Conservation (phyloP, 169 alveolate species). For the Eimeria acervulina region DNA sequence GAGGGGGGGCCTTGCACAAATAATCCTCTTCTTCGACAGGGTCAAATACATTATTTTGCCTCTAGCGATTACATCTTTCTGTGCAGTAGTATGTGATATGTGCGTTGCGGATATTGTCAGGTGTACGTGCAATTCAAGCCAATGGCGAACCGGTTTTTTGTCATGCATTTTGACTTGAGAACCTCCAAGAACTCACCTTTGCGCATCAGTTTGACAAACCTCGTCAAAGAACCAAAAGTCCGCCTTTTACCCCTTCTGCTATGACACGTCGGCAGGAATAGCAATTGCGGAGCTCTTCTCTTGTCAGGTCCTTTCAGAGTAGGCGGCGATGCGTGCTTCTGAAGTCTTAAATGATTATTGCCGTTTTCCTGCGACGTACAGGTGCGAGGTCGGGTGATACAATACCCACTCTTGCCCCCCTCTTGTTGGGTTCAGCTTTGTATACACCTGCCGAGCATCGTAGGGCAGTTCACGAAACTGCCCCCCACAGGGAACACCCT, state of each 20-base stretch:
- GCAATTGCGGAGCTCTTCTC: background rate
- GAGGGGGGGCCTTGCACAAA: background rate
- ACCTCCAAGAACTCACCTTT: slow-evolving; percentile 82
- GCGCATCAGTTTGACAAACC: slow-evolving; percentile 89
- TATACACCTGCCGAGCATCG: slow-evolving; percentile 71
- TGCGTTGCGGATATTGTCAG: slow-evolving; percentile 29
- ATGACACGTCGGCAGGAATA: background rate
- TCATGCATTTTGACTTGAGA: slow-evolving; percentile 90
- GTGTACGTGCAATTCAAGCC: slow-evolving; percentile 88
- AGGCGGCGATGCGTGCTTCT: background rate
- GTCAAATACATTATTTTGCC: background rate
- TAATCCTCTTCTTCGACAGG: background rate
- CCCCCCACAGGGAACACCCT: slow-evolving; percentile 85
- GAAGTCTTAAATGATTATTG: background rate
- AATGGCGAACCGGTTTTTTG: slow-evolving; percentile 87
- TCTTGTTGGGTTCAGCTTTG: slow-evolving; percentile 84
- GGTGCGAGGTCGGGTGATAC: slow-evolving; percentile 81
- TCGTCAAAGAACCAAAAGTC: slow-evolving; percentile 88
- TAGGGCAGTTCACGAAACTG: slow-evolving; percentile 78
- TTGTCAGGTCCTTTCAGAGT: background rate
- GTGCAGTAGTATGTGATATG: background rate
- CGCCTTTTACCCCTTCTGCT: slow-evolving; percentile 26
- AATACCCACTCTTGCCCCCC: slow-evolving; percentile 68
- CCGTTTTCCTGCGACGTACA: slow-evolving; percentile 16
- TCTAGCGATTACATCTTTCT: background rate